Evolutionary conservation across 2,329 filamentous ascomycete species (phyloP), one percentile per base, ranked within the genome.

Genomic region (Rutstroemia sp.): DNA sequence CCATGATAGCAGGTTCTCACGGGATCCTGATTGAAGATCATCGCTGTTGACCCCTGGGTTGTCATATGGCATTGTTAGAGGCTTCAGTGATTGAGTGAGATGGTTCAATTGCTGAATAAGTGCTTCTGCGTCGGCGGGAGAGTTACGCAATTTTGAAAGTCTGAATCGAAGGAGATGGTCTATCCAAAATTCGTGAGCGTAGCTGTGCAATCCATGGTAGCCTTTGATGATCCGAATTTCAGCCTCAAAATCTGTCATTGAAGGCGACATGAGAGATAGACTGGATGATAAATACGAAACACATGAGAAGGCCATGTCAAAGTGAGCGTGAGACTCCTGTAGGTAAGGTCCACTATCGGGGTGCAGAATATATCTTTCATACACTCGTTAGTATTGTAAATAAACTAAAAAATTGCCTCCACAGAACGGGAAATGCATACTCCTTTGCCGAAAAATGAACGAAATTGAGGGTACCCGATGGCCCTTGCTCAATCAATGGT

Each of bases 371-470:
- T 58, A 58, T 47, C 56, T 58, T 41, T 23, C 23, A 23, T 23
- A 5, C 5, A 4, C 3, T 4, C 23, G 3, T 23, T 23, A 23
- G 23, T 23, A 23, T 23, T 23, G 23, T 23, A 3, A 23, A 23
- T 23, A 23, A 23, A 23, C 4, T 23, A 23, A 23, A 23, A 4
- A 23, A 23, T 3, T 23, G 23, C 23, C 23, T 23, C 5, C 23
- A 23, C 23, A 23, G 23, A 21, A 7, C 12, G 27, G 5, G 25
- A 42, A 5, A 46, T 12, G 9, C 16, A 34, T 56, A 48, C 44
- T 55, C 57, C 52, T 59, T 61, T 23, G 59, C 59, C 2, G 57
- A 59, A 46, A 58, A 58, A 39, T 59, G 59, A 41, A 61, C 59
- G 25, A 61, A 61, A 21, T 59, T 55, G 2, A 59, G 25, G 23